phyloP scores from a whole-genome alignment of 2,329 filamentous ascomycete species.

The Colletotrichum cereale region DNA sequence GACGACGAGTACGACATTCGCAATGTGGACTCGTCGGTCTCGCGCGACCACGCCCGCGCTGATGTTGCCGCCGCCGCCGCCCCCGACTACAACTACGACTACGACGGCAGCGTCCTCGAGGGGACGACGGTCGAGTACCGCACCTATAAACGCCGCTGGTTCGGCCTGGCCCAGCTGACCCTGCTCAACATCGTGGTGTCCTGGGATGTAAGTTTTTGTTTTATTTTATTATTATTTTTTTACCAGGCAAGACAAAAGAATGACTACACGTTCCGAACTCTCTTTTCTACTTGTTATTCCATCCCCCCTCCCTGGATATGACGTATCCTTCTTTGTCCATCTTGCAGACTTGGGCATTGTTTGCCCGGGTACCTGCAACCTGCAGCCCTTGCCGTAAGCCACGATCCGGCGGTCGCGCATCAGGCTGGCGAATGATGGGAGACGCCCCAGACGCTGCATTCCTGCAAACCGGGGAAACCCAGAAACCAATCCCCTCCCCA shows the following conservation, averaged over 20 bases:
- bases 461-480: neutral
- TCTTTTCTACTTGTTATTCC: neutral
- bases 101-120: slow-evolving; percentile 45
- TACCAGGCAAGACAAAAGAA: no score
- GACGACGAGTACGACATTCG: slow-evolving; percentile 40
- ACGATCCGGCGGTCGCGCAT: neutral
- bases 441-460: neutral
- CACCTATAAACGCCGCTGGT: slow-evolving; percentile 87
- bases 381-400: neutral
- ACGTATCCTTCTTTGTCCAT: neutral
- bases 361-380: slow-evolving; percentile 1
- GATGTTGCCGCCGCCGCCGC: slow-evolving; percentile 18
- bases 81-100: neutral
- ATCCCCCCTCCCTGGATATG: neutral
- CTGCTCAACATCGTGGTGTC: slow-evolving; percentile 93
- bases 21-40: slow-evolving; percentile 15
- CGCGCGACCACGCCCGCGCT: neutral
- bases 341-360: neutral
- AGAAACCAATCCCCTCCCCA: neutral
- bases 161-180: slow-evolving; percentile 85
- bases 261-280: neutral
- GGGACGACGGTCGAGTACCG: slow-evolving; percentile 52
- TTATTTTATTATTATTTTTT: no score
- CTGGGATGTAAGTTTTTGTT: slow-evolving; percentile 82
- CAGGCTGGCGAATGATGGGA: slow-evolving; percentile 14